Evolutionary conservation across 148 eudicot genomes (phyloP).

Genomic region (Vaccinium myrtillus): DNA sequence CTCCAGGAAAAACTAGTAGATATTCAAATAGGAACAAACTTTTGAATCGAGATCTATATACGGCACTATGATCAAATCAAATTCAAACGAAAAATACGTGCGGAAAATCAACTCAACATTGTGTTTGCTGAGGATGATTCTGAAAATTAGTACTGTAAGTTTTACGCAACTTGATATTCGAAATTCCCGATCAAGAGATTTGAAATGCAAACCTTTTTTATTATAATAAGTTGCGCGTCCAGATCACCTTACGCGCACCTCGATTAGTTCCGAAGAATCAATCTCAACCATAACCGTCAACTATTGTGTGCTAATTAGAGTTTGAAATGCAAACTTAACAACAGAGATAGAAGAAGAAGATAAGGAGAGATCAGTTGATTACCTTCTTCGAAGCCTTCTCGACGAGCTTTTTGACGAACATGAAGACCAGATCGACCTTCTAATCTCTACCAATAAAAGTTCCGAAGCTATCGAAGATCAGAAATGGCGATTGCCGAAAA

Average conservation of each 20-base stretch:
- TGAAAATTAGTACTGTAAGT: background rate
- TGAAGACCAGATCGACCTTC: conserved; percentile 5
- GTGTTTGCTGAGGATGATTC: background rate
- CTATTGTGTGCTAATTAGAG: no score
- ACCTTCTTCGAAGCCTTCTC: conserved; percentile 60
- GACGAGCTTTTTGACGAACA: conserved; percentile 48
- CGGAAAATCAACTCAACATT: background rate
- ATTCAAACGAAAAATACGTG: background rate
- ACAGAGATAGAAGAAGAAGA: background rate
- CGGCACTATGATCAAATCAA: background rate
- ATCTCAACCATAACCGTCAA: no score
- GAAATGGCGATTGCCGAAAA: background rate
- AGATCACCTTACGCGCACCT: no score
- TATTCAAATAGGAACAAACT: background rate
- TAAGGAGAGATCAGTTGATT: background rate
- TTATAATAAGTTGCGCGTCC: no score
- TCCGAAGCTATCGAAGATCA: conserved; percentile 6
- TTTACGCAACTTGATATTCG: background rate
- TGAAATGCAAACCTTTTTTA: background rate
- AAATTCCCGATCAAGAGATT: background rate
- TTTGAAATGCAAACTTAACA: no score
- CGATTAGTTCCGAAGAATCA: no score
- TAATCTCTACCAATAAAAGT: conserved; percentile 1
- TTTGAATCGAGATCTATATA: background rate
- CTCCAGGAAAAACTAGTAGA: background rate